A percentile compares a stretch with the other conserved stretches of the same genome.
These are phyloP conservation scores for Ogataea thermomethanolica DNA, from an alignment of 805 yeast species.

Conservation along the genomic window DNA sequence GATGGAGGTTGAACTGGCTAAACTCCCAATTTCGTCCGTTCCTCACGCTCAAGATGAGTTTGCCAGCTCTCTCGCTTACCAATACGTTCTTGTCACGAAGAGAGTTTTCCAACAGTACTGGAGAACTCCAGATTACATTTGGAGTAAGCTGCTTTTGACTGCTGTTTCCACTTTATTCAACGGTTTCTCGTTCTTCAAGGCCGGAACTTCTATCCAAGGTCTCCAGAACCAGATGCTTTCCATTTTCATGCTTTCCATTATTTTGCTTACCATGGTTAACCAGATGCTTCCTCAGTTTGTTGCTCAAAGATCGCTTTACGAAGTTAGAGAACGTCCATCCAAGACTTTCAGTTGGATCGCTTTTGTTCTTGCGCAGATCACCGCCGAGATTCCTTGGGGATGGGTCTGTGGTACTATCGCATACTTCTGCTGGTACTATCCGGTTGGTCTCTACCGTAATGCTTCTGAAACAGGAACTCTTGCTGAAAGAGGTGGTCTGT, in stretches of 20 bases:
- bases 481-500: slow-evolving; percentile 53
- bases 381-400: slow-evolving; percentile 68
- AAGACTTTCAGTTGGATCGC: slow-evolving; percentile 67
- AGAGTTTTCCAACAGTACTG: slow-evolving; percentile 60
- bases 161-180: slow-evolving; percentile 54
- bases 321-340: slow-evolving; percentile 71
- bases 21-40: slow-evolving; percentile 31
- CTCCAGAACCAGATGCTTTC: slow-evolving; percentile 82
- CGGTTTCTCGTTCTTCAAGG: slow-evolving; percentile 68
- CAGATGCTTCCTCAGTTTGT: slow-evolving; percentile 64
- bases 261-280: slow-evolving; percentile 53
- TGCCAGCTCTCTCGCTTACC: slow-evolving; percentile 38
- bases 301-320: slow-evolving; percentile 61
- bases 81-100: slow-evolving; percentile 41
- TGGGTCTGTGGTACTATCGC: slow-evolving; percentile 58
- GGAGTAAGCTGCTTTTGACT: slow-evolving; percentile 54
- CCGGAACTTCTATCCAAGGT: slow-evolving; percentile 58
- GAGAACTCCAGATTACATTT: slow-evolving; percentile 60
- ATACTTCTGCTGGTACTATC: slow-evolving; percentile 67
- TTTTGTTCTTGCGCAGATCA: slow-evolving; percentile 57
- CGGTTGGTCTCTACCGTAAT: slow-evolving; percentile 61
- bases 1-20: slow-evolving; percentile 60
- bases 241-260: slow-evolving; percentile 61
- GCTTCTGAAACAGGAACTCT: slow-evolving; percentile 47
- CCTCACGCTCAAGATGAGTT: slow-evolving; percentile 36